These are phyloP conservation scores for Ganoderma leucocontextum DNA, from an alignment of 1,284 basidiomycete species.

Conservation along the genomic window DNA sequence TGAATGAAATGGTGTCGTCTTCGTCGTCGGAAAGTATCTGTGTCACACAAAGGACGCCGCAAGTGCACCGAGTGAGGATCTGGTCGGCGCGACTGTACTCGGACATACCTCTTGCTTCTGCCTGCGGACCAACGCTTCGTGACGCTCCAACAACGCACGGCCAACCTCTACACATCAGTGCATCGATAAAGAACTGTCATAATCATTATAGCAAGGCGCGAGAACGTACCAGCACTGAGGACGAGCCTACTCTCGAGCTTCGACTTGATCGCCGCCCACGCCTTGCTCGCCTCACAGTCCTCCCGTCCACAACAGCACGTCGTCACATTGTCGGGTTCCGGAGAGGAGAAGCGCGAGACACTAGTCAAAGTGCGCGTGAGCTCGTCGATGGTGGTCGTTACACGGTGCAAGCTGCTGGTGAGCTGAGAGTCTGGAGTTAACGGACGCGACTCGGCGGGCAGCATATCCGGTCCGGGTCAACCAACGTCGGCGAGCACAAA, in stretches of 20 bases:
- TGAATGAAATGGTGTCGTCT: slow-evolving; percentile 21
- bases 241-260: slow-evolving; percentile 80
- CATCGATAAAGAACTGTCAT: not conserved
- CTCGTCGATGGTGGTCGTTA: slow-evolving; percentile 78
- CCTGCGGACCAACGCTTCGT: slow-evolving; percentile 85
- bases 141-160: slow-evolving; percentile 86
- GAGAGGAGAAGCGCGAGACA: slow-evolving; percentile 74
- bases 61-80: not conserved
- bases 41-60: not conserved
- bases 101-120: slow-evolving; percentile 57
- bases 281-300: slow-evolving; percentile 66
- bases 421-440: slow-evolving; percentile 64
- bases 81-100: slow-evolving; percentile 1
- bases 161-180: slow-evolving; percentile 76
- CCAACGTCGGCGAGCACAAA: slow-evolving; percentile 10
- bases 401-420: slow-evolving; percentile 63
- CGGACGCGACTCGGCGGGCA: slow-evolving; percentile 38
- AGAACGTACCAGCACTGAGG: slow-evolving; percentile 80
- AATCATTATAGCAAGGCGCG: not conserved
- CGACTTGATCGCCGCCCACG: slow-evolving; percentile 73
- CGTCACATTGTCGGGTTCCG: slow-evolving; percentile 57
- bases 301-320: slow-evolving; percentile 74
- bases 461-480: slow-evolving; percentile 33
- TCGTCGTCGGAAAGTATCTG: slow-evolving; percentile 6
- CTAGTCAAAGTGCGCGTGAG: slow-evolving; percentile 74